Evolutionary conservation across 2,329 filamentous ascomycete species (phyloP).

Genomic region (Colletotrichum sp.): DNA sequence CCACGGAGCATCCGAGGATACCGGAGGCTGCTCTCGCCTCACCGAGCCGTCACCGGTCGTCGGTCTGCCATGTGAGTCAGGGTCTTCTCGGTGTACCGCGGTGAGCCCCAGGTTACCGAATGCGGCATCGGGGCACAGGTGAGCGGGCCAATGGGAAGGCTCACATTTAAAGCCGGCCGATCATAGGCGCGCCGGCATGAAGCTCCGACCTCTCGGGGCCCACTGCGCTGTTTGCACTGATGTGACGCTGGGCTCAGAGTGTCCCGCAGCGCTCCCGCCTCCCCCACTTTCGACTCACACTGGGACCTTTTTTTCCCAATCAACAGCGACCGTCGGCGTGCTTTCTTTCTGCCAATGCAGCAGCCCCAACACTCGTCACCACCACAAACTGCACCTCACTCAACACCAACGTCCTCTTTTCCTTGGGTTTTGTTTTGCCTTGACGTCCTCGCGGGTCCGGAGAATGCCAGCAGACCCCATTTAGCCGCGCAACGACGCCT

Average conservation of each 20-base stretch:
- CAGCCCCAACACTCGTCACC: background rate
- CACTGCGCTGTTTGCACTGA: background rate
- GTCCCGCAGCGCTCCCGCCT: background rate
- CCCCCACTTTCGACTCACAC: background rate
- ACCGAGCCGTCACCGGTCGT: background rate
- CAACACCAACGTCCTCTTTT: background rate
- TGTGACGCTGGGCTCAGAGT: background rate
- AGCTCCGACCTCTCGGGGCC: background rate
- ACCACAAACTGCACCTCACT: background rate
- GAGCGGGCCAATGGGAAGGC: background rate
- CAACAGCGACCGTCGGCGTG: background rate
- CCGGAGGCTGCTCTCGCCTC: background rate
- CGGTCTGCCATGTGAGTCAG: background rate
- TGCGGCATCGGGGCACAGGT: background rate
- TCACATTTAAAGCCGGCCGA: background rate
- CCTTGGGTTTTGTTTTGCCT: background rate
- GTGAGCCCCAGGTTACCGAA: background rate
- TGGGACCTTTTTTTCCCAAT: background rate
- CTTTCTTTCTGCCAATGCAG: background rate
- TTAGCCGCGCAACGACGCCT: background rate
- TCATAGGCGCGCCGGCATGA: background rate
- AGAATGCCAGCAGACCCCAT: background rate
- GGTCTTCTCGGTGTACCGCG: background rate
- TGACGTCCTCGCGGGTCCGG: background rate
- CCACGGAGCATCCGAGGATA: background rate